Evolutionary conservation across 2,329 filamentous ascomycete genomes (phyloP).

Genomic region (Shiraia sp.): DNA sequence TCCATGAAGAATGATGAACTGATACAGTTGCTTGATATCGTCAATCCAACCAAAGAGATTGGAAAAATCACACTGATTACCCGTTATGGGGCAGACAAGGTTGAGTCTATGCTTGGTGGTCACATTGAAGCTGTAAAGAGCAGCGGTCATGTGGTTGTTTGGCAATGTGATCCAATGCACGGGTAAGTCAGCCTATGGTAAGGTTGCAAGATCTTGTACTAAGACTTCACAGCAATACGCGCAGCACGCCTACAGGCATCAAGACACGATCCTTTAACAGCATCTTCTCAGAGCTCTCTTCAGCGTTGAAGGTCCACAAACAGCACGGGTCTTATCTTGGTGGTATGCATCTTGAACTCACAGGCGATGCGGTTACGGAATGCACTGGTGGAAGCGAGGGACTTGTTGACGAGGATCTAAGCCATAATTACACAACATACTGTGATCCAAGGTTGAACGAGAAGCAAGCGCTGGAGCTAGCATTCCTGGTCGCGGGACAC

Average conservation of each 20-base stretch:
- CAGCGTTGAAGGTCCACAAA: conserved; percentile 83
- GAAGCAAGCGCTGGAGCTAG: conserved; percentile 94
- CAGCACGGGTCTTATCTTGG: conserved; percentile 84
- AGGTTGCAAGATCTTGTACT: conserved; percentile 4
- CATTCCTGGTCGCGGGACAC: conserved; percentile 88
- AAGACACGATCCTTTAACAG: conserved; percentile 92
- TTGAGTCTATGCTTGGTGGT: conserved; percentile 72
- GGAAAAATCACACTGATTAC: conserved; percentile 97
- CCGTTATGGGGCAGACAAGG: conserved; percentile 81
- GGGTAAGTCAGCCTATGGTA: conserved; percentile 54
- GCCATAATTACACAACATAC: conserved; percentile 91
- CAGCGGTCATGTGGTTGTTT: conserved; percentile 78
- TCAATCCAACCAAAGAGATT: conserved; percentile 80
- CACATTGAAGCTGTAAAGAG: conserved; percentile 89
- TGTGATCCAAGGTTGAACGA: conserved; percentile 96
- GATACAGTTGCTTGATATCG: conserved; percentile 75
- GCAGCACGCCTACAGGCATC: conserved; percentile 71
- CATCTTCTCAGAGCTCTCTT: conserved; percentile 83
- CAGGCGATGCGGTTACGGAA: conserved; percentile 94
- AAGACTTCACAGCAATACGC: conserved; percentile 55
- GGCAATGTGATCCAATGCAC: conserved; percentile 99
- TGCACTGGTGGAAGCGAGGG: conserved; percentile 90
- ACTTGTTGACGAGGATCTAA: conserved; percentile 83
- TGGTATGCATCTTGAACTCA: conserved; percentile 92
- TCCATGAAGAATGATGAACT: conserved; percentile 78